Evolutionary conservation across 805 yeast species (phyloP).

Genomic region (Phaffomyces opuntiae): DNA sequence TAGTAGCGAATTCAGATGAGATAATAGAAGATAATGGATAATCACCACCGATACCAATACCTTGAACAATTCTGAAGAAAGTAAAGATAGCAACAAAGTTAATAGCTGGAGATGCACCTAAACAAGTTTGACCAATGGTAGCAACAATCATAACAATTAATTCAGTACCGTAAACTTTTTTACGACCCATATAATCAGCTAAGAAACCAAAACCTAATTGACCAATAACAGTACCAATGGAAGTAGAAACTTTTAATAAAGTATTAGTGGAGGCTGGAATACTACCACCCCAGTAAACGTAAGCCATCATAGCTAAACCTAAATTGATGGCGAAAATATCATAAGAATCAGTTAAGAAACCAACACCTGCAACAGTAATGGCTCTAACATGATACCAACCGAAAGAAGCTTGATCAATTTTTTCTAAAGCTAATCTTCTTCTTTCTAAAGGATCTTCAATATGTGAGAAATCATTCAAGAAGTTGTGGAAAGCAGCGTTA

Average conservation of each 20-base stretch:
- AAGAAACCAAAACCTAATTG: slow-evolving; percentile 78
- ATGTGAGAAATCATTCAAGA: slow-evolving; percentile 70
- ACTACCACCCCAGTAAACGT: slow-evolving; percentile 60
- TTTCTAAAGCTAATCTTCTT: slow-evolving; percentile 78
- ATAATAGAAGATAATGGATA: slow-evolving; percentile 91
- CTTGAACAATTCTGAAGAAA: slow-evolving; percentile 80
- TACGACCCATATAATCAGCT: slow-evolving; percentile 82
- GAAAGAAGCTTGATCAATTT: slow-evolving; percentile 71
- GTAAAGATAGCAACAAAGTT: slow-evolving; percentile 67
- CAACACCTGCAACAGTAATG: slow-evolving; percentile 85
- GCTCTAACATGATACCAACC: slow-evolving; percentile 82
- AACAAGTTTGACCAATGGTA: slow-evolving; percentile 66
- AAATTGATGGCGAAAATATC: slow-evolving; percentile 87
- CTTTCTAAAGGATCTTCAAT: slow-evolving; percentile 81
- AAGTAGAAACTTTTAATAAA: slow-evolving; percentile 78
- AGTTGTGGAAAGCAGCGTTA: slow-evolving; percentile 82
- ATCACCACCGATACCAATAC: slow-evolving; percentile 97
- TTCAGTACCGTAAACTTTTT: slow-evolving; percentile 81
- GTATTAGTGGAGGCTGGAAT: slow-evolving; percentile 72
- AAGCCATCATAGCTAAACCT: slow-evolving; percentile 71
- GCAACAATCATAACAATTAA: slow-evolving; percentile 78
- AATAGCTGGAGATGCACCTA: slow-evolving; percentile 68
- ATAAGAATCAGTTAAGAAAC: slow-evolving; percentile 88
- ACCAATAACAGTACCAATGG: slow-evolving; percentile 91
- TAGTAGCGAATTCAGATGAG: slow-evolving; percentile 86